A percentile compares a stretch with the other conserved stretches of the same genome.
phyloP scores from a whole-genome alignment of 2,329 filamentous ascomycete genomes.

The Colletotrichum noveboracense region DNA sequence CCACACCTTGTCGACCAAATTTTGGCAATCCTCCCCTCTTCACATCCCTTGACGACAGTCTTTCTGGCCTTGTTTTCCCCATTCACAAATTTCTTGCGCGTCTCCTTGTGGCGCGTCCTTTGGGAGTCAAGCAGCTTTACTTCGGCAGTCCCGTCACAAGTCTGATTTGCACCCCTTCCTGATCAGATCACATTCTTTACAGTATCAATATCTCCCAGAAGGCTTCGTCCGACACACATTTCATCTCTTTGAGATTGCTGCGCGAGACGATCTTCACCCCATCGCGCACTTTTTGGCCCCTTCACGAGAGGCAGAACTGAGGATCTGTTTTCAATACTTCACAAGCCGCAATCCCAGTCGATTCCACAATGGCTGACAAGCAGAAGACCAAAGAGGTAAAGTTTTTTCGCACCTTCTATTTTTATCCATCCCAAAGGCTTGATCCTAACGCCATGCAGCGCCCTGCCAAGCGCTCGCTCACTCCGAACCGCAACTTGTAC shows the following conservation, averaged over 20 bases:
- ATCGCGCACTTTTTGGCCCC: too few species aligned
- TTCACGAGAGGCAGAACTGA: not conserved
- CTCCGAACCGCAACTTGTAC: slow-evolving; percentile 16
- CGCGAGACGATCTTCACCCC: not conserved
- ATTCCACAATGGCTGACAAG: not conserved
- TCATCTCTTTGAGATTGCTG: not conserved
- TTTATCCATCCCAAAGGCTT: not conserved
- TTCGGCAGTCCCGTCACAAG: not conserved
- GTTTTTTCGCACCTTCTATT: not conserved
- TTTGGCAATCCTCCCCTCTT: not conserved
- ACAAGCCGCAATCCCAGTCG: too few species aligned
- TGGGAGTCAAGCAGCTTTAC: not conserved
- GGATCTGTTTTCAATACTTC: not conserved
- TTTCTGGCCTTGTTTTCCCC: not conserved
- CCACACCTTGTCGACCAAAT: not conserved
- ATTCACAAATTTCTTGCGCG: not conserved
- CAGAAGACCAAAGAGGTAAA: not conserved
- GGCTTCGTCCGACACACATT: not conserved
- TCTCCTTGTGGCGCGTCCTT: not conserved
- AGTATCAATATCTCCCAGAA: not conserved
- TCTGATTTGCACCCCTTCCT: not conserved
- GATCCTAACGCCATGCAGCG: not conserved
- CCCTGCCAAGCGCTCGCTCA: slow-evolving; percentile 12
- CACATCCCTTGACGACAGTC: not conserved
- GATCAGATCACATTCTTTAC: not conserved